A percentile compares a stretch with the other conserved stretches of the same genome.
Conservation (phyloP, 2,329 filamentous ascomycete species). For the Trichoderma afroharzianum region DNA sequence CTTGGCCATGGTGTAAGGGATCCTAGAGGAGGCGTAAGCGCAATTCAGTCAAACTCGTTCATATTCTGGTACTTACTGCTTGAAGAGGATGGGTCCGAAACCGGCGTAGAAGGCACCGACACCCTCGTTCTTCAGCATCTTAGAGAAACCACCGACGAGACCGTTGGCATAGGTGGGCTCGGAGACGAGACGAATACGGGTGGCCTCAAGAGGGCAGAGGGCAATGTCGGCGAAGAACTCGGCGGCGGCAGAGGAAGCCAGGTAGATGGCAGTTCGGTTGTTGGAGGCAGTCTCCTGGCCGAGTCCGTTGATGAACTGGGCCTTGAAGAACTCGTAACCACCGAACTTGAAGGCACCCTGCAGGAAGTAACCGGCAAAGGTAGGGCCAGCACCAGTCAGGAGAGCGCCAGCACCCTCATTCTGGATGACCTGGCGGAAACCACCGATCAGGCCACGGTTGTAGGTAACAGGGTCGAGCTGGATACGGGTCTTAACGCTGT, state of each 20-base stretch:
- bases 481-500: constrained; percentile 90
- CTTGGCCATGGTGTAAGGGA: constrained; percentile 93
- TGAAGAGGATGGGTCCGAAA: constrained; percentile 79
- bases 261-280: constrained; percentile 79
- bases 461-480: constrained; percentile 88
- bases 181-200: constrained; percentile 88
- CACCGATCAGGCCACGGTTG: constrained; percentile 82
- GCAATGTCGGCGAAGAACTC: constrained; percentile 75
- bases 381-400: constrained; percentile 80
- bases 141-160: constrained; percentile 73
- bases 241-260: constrained; percentile 62
- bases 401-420: constrained; percentile 84
- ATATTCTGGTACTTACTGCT: constrained; percentile 35
- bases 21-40: constrained; percentile 44
- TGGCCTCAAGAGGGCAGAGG: constrained; percentile 88
- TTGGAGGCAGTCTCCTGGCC: constrained; percentile 74
- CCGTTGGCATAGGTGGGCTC: constrained; percentile 81
- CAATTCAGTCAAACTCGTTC: not conserved
- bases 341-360: constrained; percentile 93
- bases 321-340: constrained; percentile 96
- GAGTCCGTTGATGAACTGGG: constrained; percentile 76
- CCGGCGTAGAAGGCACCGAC: constrained; percentile 84
- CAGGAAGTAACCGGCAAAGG: constrained; percentile 87
- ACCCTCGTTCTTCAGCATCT: constrained; percentile 81
- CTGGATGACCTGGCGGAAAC: constrained; percentile 79